These are phyloP conservation scores for Mortierella sp. DNA, from an alignment of 371 early-diverging fungal genomes.

Conservation along the genomic window DNA sequence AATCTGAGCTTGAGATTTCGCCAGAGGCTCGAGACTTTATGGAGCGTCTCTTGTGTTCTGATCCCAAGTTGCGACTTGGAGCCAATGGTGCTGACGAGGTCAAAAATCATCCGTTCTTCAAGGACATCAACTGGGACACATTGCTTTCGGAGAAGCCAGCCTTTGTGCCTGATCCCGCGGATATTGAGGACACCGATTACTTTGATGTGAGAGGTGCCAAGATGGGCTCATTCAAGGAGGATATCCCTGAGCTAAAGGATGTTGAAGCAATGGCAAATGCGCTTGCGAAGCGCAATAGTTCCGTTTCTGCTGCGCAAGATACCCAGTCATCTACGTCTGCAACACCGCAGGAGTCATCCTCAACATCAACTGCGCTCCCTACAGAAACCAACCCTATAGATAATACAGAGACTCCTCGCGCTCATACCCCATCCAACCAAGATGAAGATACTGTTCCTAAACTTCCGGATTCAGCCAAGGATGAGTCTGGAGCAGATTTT, in stretches of 20 bases:
- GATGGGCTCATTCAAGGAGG: constrained; percentile 60
- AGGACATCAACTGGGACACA: constrained; percentile 75
- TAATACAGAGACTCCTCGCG: constrained; percentile 28
- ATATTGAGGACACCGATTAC: constrained; percentile 91
- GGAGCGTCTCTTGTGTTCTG: constrained; percentile 80
- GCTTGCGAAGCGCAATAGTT: constrained; percentile 20
- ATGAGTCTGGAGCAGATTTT: constrained; percentile 75
- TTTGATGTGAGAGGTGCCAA: constrained; percentile 92
- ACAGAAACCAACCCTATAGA: constrained; percentile 22
- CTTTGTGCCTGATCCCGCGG: constrained; percentile 87
- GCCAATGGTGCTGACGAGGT: constrained; percentile 75
- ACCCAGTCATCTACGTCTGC: not conserved
- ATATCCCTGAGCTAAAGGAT: constrained; percentile 45
- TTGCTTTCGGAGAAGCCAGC: constrained; percentile 77
- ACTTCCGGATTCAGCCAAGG: constrained; percentile 27
- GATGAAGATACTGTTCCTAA: constrained; percentile 8
- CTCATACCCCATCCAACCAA: constrained; percentile 11
- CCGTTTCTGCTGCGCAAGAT: not conserved
- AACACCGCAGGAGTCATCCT: not conserved
- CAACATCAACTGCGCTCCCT: constrained; percentile 19
- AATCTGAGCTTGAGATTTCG: constrained; percentile 76
- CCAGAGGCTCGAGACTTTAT: constrained; percentile 92
- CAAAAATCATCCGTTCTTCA: constrained; percentile 75
- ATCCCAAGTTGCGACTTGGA: constrained; percentile 85
- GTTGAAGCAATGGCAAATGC: constrained; percentile 33